Evolutionary conservation across 116 monocot genomes (phyloP).

Genomic region (Phalaenopsis hybrid): DNA sequence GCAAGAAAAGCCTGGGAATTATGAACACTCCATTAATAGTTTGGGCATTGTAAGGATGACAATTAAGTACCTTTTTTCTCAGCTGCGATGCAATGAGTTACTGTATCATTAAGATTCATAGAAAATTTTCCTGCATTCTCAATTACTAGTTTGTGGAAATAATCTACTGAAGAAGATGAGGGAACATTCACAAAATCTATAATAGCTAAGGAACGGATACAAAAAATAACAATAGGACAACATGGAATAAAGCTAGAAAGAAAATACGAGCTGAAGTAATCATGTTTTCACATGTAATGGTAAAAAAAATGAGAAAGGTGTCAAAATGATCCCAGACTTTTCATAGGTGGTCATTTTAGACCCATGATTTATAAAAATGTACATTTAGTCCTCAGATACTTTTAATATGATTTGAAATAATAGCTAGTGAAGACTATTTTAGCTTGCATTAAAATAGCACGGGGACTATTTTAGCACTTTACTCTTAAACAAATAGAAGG

Average conservation of each 20-base stretch:
- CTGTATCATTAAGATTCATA: slow-evolving; percentile 94
- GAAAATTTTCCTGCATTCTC: slow-evolving; percentile 95
- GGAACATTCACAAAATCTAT: slow-evolving; percentile 86
- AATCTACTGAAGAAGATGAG: slow-evolving; percentile 61
- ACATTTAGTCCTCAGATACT: not conserved
- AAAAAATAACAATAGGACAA: not conserved
- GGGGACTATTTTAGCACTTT: too few relatives aligned
- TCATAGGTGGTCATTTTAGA: too few relatives aligned
- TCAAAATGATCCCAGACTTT: too few relatives aligned
- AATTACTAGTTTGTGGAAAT: slow-evolving; percentile 84
- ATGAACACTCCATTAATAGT: not conserved
- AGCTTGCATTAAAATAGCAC: too few relatives aligned
- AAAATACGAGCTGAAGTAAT: not conserved
- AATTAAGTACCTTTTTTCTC: slow-evolving; percentile 74
- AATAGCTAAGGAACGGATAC: slow-evolving; percentile 29
- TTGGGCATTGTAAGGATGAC: not conserved
- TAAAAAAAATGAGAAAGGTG: not conserved
- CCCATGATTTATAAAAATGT: too few relatives aligned
- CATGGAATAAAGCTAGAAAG: not conserved
- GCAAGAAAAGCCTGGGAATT: too few relatives aligned
- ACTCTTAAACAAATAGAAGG: too few relatives aligned
- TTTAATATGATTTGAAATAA: too few relatives aligned
- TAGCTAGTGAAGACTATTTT: too few relatives aligned
- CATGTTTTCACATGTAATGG: slow-evolving; percentile 7
- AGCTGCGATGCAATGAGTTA: slow-evolving; percentile 90